phyloP scores from a whole-genome alignment of 257 asterid species.

The Solanum pinnatisectum region DNA sequence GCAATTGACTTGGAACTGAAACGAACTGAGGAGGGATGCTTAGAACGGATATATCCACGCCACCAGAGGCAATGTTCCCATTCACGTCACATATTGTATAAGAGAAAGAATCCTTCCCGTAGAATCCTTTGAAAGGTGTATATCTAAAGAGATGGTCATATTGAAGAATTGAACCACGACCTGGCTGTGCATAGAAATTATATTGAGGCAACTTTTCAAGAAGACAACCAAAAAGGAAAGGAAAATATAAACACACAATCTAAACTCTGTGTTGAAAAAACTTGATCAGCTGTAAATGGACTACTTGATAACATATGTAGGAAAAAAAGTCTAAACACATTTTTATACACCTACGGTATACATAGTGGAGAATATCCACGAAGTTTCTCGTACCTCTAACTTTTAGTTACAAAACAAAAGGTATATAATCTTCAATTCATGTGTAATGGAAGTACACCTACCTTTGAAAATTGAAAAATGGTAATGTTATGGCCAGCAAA shows the following conservation, averaged over 20 bases:
- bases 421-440: background rate
- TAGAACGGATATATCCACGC: conserved; percentile 49
- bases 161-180: conserved; percentile 63
- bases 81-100: conserved; percentile 57
- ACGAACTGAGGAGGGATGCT: conserved; percentile 74
- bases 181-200: conserved; percentile 41
- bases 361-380: background rate
- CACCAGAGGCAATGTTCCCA: conserved; percentile 68
- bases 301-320: background rate
- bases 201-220: background rate
- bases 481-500: conserved; percentile 58
- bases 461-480: conserved; percentile 52
- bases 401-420: background rate
- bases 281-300: background rate
- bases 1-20: conserved; percentile 53
- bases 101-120: conserved; percentile 65
- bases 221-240: background rate
- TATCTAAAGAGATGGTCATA: conserved; percentile 53
- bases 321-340: background rate
- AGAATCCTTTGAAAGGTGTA: conserved; percentile 66
- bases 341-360: background rate
- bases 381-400: background rate
- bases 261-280: background rate
- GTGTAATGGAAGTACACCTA: background rate
- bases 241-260: background rate